Conservation (phyloP, 1,284 basidiomycete genomes). For the Irpex sp. region DNA sequence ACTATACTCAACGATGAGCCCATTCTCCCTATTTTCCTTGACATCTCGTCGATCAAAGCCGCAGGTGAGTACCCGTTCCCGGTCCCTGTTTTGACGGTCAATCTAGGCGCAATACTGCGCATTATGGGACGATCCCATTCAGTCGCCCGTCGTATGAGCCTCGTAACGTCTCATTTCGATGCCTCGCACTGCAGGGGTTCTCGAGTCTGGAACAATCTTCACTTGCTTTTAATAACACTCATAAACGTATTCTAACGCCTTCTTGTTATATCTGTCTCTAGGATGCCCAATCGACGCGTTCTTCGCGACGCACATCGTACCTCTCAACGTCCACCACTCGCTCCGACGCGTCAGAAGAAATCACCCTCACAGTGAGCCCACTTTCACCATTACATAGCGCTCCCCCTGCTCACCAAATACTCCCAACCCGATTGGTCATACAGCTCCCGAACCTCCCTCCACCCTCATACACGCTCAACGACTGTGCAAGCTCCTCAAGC, state of each 20-base stretch:
- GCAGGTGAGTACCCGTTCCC: background rate
- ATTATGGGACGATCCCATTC: background rate
- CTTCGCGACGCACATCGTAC: conserved; percentile 1
- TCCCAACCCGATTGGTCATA: background rate
- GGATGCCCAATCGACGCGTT: conserved; percentile 4
- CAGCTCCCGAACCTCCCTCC: conserved; percentile 5
- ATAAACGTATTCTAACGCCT: background rate
- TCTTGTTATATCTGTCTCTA: background rate
- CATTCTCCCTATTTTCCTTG: conserved; percentile 4
- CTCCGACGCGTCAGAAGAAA: background rate
- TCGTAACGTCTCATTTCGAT: no score
- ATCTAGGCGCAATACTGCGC: background rate
- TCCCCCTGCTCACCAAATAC: background rate
- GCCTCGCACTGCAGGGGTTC: no score
- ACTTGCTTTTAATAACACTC: no score
- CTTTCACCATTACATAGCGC: background rate
- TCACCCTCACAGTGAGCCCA: background rate
- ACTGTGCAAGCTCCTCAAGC: background rate
- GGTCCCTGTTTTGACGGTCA: background rate
- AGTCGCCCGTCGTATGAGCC: background rate
- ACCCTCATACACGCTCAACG: background rate
- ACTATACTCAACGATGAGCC: background rate
- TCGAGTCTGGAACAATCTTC: no score
- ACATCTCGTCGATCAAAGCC: background rate
- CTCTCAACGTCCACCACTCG: conserved; percentile 1